A percentile compares a stretch with the other conserved stretches of the same genome.
Evolutionary conservation across 768 basidiomycete genomes (phyloP).

Genomic region (Lactarius psammicola): DNA sequence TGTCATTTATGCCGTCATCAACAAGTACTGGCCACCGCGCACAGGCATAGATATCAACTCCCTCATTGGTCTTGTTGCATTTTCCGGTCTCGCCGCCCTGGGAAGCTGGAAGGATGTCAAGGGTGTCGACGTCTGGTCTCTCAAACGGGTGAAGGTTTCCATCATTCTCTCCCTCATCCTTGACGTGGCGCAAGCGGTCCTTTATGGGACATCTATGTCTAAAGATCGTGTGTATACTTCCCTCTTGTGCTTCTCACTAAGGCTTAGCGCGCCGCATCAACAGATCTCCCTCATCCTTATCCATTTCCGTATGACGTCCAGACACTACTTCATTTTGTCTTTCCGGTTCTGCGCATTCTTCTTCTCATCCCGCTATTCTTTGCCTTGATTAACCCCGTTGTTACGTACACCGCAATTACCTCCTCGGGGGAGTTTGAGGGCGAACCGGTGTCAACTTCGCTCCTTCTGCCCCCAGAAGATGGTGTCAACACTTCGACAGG

Average conservation of each 20-base stretch:
- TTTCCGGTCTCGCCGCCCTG: slow-evolving; percentile 67
- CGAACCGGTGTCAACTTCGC: slow-evolving; percentile 47
- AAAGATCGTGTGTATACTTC: slow-evolving; percentile 31
- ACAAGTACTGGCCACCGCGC: slow-evolving; percentile 59
- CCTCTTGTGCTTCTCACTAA: background rate
- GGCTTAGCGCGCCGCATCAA: slow-evolving; percentile 10
- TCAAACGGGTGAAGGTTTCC: slow-evolving; percentile 55
- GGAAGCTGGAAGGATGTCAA: slow-evolving; percentile 79
- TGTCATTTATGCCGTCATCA: slow-evolving; percentile 60
- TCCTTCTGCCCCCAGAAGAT: slow-evolving; percentile 53
- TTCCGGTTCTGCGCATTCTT: slow-evolving; percentile 65
- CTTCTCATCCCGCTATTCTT: slow-evolving; percentile 59
- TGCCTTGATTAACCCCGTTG: slow-evolving; percentile 60
- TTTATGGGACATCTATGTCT: slow-evolving; percentile 48
- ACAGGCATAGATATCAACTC: slow-evolving; percentile 69
- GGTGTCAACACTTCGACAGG: slow-evolving; percentile 49
- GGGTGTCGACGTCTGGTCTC: slow-evolving; percentile 65
- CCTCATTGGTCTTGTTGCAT: slow-evolving; percentile 65
- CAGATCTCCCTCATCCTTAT: slow-evolving; percentile 25
- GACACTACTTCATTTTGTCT: slow-evolving; percentile 48
- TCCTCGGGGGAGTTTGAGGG: slow-evolving; percentile 37
- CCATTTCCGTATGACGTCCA: slow-evolving; percentile 35
- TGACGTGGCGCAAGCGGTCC: slow-evolving; percentile 58
- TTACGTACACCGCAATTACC: slow-evolving; percentile 57
- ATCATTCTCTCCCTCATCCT: slow-evolving; percentile 53